phyloP scores from a whole-genome alignment of 352 stramenopile genomes.

The Pythium monospermum region DNA sequence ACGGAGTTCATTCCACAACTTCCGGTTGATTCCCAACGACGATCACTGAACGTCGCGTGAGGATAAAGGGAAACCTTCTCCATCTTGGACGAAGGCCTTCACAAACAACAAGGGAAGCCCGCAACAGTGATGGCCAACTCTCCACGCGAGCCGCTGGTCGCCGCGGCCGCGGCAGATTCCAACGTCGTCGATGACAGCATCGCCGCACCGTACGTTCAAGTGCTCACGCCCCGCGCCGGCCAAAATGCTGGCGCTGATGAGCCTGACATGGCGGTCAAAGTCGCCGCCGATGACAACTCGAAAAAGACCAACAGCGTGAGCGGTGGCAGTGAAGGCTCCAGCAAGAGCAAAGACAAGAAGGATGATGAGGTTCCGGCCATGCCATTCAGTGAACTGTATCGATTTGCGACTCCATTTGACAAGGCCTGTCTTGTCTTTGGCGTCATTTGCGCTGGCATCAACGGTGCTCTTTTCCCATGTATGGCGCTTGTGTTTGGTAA shows the following conservation, averaged over 20 bases:
- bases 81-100: no score
- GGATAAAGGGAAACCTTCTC: no score
- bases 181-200: background rate
- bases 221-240: background rate
- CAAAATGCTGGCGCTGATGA: background rate
- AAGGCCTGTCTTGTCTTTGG: conserved; percentile 22
- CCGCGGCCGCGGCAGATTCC: no score
- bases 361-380: conserved; percentile 2
- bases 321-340: background rate
- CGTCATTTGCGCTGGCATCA: conserved; percentile 15
- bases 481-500: conserved; percentile 46
- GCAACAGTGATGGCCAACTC: background rate
- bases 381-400: conserved; percentile 21
- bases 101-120: no score
- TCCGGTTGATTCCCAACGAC: no score
- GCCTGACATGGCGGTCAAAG: background rate
- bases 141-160: background rate
- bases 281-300: background rate
- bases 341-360: background rate
- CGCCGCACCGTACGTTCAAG: background rate
- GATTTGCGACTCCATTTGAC: conserved; percentile 28
- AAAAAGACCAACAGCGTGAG: background rate
- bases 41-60: no score
- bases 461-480: conserved; percentile 31
- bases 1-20: no score